Conservation (phyloP, 345 rosid genomes). For the Anastatica hierochuntica region DNA sequence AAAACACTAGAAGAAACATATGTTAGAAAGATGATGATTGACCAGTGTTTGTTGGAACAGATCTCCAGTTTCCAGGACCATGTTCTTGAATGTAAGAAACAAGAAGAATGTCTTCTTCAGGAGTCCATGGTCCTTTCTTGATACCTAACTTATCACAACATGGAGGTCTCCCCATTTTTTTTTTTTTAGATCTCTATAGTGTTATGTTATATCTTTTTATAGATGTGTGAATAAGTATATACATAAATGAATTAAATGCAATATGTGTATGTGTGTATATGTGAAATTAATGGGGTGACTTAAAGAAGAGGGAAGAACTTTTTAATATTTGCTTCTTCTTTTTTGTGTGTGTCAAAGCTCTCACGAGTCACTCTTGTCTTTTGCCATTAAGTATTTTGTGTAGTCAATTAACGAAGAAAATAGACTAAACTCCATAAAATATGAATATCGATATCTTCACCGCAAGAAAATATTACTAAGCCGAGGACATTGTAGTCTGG, state of each 20-base stretch:
- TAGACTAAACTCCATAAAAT: neutral
- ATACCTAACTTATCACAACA: conserved; percentile 80
- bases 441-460: too few species aligned
- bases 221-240: conserved; percentile 22
- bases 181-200: conserved; percentile 13
- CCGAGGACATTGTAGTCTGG: too few species aligned
- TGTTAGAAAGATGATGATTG: too few species aligned
- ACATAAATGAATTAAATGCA: conserved; percentile 23
- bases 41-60: conserved; percentile 93
- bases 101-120: conserved; percentile 87
- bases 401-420: conserved; percentile 6
- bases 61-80: conserved; percentile 98
- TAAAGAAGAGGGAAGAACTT: conserved; percentile 31
- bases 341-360: conserved; percentile 19
- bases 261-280: conserved; percentile 17
- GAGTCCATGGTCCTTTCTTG: conserved; percentile 99
- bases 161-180: conserved; percentile 84
- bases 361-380: conserved; percentile 28
- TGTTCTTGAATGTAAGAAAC: conserved; percentile 92
- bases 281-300: conserved; percentile 25
- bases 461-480: too few species aligned
- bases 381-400: conserved; percentile 13
- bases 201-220: conserved; percentile 19
- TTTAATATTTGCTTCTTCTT: conserved; percentile 12
- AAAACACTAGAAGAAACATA: too few species aligned